Percentiles rank a stretch among this genome's conserved stretches.
These are phyloP conservation scores for Xanthoconium separans DNA, from an alignment of 1,284 basidiomycete genomes.

Conservation along the genomic window DNA sequence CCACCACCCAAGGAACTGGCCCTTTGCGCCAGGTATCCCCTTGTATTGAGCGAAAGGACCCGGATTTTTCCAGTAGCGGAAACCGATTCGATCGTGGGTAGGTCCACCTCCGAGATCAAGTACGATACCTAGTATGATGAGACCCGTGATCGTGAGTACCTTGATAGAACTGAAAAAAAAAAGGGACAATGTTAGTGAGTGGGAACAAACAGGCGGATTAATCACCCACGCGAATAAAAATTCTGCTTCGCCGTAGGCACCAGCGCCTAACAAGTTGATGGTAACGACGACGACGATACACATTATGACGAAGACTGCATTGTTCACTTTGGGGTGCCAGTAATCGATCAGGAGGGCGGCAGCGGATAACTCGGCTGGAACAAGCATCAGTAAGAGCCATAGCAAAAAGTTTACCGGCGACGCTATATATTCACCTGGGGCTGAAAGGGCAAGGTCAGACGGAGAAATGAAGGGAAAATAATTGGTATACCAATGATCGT, in stretches of 20 bases:
- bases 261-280: conserved; percentile 65
- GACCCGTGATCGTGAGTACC: conserved; percentile 56
- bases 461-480: background rate
- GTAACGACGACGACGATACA: conserved; percentile 59
- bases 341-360: conserved; percentile 64
- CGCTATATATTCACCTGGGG: conserved; percentile 24
- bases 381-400: background rate
- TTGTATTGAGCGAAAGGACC: conserved; percentile 52
- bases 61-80: conserved; percentile 54
- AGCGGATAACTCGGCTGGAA: conserved; percentile 59
- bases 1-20: conserved; percentile 56
- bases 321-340: conserved; percentile 53
- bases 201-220: background rate
- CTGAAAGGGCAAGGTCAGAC: conserved; percentile 14
- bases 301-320: conserved; percentile 64
- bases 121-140: conserved; percentile 42
- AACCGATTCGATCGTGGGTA: conserved; percentile 47
- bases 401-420: background rate
- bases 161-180: conserved; percentile 52
- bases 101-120: conserved; percentile 63
- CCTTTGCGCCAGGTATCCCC: conserved; percentile 45
- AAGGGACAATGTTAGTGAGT: background rate
- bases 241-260: conserved; percentile 55
- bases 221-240: conserved; percentile 48
- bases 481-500: conserved; percentile 41